Conservation (phyloP, 106 monocot species). For the Dendrobium officinale region DNA sequence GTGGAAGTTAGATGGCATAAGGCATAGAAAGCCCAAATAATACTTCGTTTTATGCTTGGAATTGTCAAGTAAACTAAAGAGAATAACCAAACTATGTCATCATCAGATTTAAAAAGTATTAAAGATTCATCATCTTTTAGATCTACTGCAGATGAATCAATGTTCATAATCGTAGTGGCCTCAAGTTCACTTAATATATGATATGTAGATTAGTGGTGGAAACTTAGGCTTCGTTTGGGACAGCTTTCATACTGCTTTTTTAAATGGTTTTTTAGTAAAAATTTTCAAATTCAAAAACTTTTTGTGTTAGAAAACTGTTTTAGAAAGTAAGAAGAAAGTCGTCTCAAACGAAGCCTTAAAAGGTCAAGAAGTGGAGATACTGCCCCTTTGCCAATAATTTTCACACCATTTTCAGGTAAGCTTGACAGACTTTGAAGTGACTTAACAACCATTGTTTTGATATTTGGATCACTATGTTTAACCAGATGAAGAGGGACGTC, state of each 20-base stretch:
- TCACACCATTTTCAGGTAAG: constrained; percentile 21
- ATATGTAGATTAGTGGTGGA: background rate
- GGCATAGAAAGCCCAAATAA: constrained; percentile 21
- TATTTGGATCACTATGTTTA: constrained; percentile 13
- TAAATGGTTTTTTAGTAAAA: too few species aligned
- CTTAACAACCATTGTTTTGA: constrained; percentile 15
- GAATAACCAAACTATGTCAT: constrained; percentile 24
- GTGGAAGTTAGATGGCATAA: constrained; percentile 15
- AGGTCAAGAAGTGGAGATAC: constrained; percentile 18
- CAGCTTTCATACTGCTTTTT: too few species aligned
- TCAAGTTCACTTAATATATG: constrained; percentile 9
- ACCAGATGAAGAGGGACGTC: constrained; percentile 19
- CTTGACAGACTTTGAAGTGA: constrained; percentile 26
- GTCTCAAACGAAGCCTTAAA: background rate
- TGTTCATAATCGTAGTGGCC: constrained; percentile 21
- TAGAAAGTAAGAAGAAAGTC: too few species aligned
- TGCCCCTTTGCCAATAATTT: constrained; percentile 24
- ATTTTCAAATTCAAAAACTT: too few species aligned
- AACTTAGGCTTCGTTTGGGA: background rate
- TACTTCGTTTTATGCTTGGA: constrained; percentile 16
- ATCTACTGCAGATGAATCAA: constrained; percentile 11
- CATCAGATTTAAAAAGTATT: constrained; percentile 23
- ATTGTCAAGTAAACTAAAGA: constrained; percentile 17
- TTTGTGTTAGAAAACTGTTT: too few species aligned
- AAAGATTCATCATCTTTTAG: constrained; percentile 12